These are phyloP conservation scores for Kodamaea ohmeri DNA, from an alignment of 1,139 yeast genomes.

Conservation along the genomic window DNA sequence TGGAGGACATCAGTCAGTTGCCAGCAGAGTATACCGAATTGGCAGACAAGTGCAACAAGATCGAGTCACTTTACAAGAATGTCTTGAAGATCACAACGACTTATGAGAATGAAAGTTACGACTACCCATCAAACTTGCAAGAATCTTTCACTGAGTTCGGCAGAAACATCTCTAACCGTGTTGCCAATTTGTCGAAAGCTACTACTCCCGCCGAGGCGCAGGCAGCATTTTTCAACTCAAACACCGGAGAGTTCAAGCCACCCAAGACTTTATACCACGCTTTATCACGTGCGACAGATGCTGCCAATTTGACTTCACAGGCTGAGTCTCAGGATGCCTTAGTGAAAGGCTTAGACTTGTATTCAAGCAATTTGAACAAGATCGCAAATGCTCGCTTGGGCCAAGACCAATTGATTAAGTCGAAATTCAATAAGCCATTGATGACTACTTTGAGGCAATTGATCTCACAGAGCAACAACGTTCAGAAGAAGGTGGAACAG, in stretches of 20 bases:
- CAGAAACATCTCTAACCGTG: constrained; percentile 63
- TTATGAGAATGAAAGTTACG: constrained; percentile 78
- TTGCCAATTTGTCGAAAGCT: constrained; percentile 68
- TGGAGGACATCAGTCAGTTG: constrained; percentile 74
- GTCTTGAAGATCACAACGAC: constrained; percentile 67
- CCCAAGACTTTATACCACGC: constrained; percentile 89
- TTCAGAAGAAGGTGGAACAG: constrained; percentile 74
- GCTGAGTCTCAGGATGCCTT: constrained; percentile 43
- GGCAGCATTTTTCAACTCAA: constrained; percentile 61
- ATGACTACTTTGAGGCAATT: constrained; percentile 62
- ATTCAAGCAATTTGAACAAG: constrained; percentile 49
- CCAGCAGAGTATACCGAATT: constrained; percentile 80
- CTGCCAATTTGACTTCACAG: constrained; percentile 45
- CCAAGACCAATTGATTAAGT: constrained; percentile 72
- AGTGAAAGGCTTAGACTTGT: constrained; percentile 42
- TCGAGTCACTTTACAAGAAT: constrained; percentile 70
- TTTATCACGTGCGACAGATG: constrained; percentile 71
- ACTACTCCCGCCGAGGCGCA: constrained; percentile 83
- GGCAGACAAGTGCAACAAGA: constrained; percentile 71
- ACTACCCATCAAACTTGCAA: constrained; percentile 74
- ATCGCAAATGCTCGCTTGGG: constrained; percentile 82
- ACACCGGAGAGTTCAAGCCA: constrained; percentile 52
- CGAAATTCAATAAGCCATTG: constrained; percentile 69
- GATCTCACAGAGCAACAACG: constrained; percentile 63
- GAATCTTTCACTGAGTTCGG: constrained; percentile 78